Evolutionary conservation across 129 eudicot species (phyloP), one percentile per base, ranked within the genome.

Genomic region (Tagetes patula): DNA sequence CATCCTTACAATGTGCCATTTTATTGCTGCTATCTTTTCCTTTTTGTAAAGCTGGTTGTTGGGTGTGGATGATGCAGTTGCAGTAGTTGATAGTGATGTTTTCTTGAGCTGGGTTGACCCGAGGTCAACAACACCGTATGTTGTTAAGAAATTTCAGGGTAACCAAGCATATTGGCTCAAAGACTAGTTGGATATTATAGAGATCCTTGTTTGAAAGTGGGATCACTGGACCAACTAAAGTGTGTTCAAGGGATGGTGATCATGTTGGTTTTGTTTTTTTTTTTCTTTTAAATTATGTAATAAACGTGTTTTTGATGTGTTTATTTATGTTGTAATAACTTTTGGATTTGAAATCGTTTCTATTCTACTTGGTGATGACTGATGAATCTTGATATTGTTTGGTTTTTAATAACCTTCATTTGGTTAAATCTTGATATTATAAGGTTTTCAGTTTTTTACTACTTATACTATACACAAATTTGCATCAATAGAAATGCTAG

Each of bases 81-180:
- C 67, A 3, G 67, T 64, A 64, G 78, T 65, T 78, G 34, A 65
- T 71, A 72, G 73, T 54, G 77, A 71, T 78, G 62, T 54, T 71
- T 53, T 78, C 72, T 65, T 43, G 20, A 46, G 71, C 1, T 52
- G 73, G 70, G 37, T 33, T 70, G 41, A 47, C 49, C 59, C 1
- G 27, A 31, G 7, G 76, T 10, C 76, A 32, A 7, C 64, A 32
- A 10, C 47, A 70, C 46, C 45, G 27, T 71, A 33, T 52, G 62
- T 64, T 50, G 66, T 11, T 63, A n/a, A 33, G 73, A 52, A 37
- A 7, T 40, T 70, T 49, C 72, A 39, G 65, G 70, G 78, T 10
- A 37, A 46, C 37, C 48, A 11, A 32, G 77, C 56, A 33, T 11
- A 36, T 32, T 50, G 77, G 81, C 33, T 77, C 40, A 20, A 27